Conservation (phyloP, 164 flowering plant species). For the Sextonia rubra region DNA sequence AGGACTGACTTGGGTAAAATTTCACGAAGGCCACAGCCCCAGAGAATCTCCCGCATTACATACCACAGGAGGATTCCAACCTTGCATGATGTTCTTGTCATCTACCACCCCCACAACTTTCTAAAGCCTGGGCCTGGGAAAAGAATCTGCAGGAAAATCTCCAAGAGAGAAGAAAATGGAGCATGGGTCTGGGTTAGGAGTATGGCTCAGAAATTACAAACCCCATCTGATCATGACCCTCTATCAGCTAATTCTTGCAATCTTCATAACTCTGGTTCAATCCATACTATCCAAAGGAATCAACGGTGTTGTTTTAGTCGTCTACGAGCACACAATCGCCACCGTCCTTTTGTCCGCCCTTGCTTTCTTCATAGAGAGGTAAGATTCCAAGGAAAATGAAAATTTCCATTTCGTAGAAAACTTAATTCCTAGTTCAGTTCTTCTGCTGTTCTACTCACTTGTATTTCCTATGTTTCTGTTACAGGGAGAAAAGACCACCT, state of each 20-base stretch:
- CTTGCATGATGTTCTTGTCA: no score
- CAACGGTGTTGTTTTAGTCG: conserved; percentile 4
- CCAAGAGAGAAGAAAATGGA: background rate
- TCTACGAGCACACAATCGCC: conserved; percentile 9
- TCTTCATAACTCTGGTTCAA: background rate
- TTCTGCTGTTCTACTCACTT: no score
- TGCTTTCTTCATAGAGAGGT: conserved; percentile 12
- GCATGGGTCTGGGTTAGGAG: background rate
- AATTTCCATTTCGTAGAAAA: background rate
- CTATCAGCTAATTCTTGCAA: background rate
- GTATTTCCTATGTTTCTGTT: background rate
- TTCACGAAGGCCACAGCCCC: no score
- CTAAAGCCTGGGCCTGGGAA: no score
- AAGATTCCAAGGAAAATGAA: background rate
- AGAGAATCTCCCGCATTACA: no score
- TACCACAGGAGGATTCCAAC: no score
- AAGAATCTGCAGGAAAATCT: background rate
- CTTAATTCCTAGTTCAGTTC: background rate
- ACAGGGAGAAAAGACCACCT: conserved; percentile 12
- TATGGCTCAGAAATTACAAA: background rate
- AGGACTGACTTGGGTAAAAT: no score
- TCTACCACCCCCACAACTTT: no score
- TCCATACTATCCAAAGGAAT: conserved; percentile 8
- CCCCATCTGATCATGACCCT: background rate
- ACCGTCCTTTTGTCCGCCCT: conserved; percentile 1